phyloP scores from a whole-genome alignment of 768 basidiomycete species.

The Russula sp. region DNA sequence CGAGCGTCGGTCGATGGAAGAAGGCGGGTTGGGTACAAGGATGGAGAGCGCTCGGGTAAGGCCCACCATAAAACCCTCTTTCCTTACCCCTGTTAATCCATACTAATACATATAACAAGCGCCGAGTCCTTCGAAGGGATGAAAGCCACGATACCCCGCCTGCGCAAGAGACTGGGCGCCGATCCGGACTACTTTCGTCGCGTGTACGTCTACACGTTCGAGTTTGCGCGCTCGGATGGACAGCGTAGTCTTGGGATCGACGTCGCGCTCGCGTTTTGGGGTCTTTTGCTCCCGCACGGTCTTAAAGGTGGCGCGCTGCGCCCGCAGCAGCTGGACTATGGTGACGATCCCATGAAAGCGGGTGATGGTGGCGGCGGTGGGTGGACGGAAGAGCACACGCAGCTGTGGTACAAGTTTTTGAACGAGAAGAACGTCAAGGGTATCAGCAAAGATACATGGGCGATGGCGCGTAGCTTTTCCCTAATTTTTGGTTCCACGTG shows the following conservation, averaged over 20 bases:
- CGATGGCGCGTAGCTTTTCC: constrained; percentile 51
- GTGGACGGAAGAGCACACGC: constrained; percentile 54
- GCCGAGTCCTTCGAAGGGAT: constrained; percentile 60
- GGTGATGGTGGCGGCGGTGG: constrained; percentile 30
- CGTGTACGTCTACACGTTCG: constrained; percentile 77
- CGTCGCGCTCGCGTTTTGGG: constrained; percentile 71
- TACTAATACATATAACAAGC: too few species aligned
- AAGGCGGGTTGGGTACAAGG: constrained; percentile 70
- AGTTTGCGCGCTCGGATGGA: constrained; percentile 66
- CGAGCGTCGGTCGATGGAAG: constrained; percentile 63
- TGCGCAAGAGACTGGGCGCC: constrained; percentile 53
- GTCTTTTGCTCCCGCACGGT: constrained; percentile 65
- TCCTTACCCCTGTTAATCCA: too few species aligned
- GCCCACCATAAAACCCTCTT: too few species aligned
- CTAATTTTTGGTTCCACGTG: neutral
- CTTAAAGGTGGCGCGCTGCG: constrained; percentile 56
- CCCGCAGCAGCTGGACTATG: constrained; percentile 32
- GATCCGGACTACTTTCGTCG: constrained; percentile 65
- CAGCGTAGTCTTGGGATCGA: constrained; percentile 73
- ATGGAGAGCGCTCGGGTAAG: constrained; percentile 72
- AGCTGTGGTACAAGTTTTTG: constrained; percentile 80
- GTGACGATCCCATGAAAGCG: constrained; percentile 31
- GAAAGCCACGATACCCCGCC: constrained; percentile 43
- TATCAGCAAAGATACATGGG: constrained; percentile 85
- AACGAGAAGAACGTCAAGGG: constrained; percentile 58